A percentile compares a stretch with the other conserved stretches of the same genome.
Evolutionary conservation across 345 rosid genomes (phyloP).

Genomic region (Turnera subulata): DNA sequence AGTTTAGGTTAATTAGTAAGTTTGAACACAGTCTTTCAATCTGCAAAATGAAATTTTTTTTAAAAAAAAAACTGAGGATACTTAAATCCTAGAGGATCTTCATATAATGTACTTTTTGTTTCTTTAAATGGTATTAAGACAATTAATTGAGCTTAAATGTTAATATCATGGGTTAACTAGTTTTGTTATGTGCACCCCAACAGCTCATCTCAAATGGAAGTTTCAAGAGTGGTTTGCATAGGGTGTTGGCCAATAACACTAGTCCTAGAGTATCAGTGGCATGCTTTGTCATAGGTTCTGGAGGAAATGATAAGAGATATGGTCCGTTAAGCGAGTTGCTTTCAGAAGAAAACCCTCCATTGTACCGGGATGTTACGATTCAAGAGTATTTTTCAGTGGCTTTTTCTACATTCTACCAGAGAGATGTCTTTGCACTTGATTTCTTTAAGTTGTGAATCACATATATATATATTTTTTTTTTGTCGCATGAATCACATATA

Average conservation of each 20-base stretch:
- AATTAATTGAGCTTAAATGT: too few relatives aligned
- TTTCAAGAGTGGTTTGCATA: constrained; percentile 16
- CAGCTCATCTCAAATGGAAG: constrained; percentile 23
- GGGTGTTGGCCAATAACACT: constrained; percentile 6
- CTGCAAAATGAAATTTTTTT: too few relatives aligned
- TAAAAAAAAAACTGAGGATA: too few relatives aligned
- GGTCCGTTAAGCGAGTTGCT: constrained; percentile 20
- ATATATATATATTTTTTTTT: too few relatives aligned
- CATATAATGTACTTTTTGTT: too few relatives aligned
- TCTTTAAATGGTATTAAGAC: too few relatives aligned
- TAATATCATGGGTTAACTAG: too few relatives aligned
- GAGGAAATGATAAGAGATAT: not conserved
- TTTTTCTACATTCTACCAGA: constrained; percentile 1
- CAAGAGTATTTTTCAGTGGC: constrained; percentile 6
- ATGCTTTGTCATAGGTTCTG: constrained; percentile 7
- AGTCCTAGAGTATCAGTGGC: constrained; percentile 16
- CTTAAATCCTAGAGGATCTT: too few relatives aligned
- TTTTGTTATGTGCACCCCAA: not conserved
- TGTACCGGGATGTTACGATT: constrained; percentile 7
- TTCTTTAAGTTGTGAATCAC: constrained; percentile 10
- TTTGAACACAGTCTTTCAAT: too few relatives aligned
- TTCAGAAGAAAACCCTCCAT: constrained; percentile 13
- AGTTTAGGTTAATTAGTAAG: too few relatives aligned
- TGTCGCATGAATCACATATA: too few relatives aligned
- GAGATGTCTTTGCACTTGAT: constrained; percentile 10